A percentile compares a stretch with the other conserved stretches of the same genome.
phyloP scores from a whole-genome alignment of 805 yeast species.

The Kodamaea leandrae region DNA sequence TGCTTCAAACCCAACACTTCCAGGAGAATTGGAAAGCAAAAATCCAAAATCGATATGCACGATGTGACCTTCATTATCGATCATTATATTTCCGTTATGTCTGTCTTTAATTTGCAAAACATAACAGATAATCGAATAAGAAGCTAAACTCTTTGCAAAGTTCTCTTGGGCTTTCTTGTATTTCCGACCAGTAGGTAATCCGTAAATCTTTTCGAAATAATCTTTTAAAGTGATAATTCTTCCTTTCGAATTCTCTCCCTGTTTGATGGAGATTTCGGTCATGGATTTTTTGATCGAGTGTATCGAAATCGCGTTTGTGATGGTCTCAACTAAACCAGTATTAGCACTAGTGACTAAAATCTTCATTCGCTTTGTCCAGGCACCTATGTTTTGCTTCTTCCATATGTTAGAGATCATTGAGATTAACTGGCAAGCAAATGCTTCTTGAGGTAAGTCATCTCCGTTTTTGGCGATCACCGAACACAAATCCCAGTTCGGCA shows the following conservation, averaged over 20 bases:
- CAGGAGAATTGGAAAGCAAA: constrained; percentile 89
- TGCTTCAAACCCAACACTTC: constrained; percentile 95
- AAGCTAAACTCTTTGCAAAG: constrained; percentile 84
- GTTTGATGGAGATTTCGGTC: constrained; percentile 66
- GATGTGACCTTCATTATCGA: constrained; percentile 93
- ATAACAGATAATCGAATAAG: constrained; percentile 88
- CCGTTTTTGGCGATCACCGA: constrained; percentile 97
- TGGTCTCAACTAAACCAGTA: constrained; percentile 93
- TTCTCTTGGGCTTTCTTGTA: constrained; percentile 78
- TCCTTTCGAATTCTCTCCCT: constrained; percentile 69
- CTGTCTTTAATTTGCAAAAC: constrained; percentile 91
- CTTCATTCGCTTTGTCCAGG: constrained; percentile 93
- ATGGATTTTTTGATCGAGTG: constrained; percentile 93
- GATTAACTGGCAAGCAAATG: constrained; percentile 94
- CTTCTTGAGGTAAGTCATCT: constrained; percentile 93
- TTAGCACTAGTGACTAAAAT: constrained; percentile 87
- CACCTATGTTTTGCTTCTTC: constrained; percentile 64
- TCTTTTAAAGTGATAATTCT: constrained; percentile 70
- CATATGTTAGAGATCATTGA: constrained; percentile 84
- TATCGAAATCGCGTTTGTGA: constrained; percentile 88
- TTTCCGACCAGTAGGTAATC: constrained; percentile 51
- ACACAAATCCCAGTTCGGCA: constrained; percentile 90
- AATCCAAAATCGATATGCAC: constrained; percentile 96
- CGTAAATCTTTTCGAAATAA: constrained; percentile 76
- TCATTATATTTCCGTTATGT: constrained; percentile 96